These are phyloP conservation scores for Adansonia digitata DNA, from an alignment of 345 rosid species.

Conservation along the genomic window DNA sequence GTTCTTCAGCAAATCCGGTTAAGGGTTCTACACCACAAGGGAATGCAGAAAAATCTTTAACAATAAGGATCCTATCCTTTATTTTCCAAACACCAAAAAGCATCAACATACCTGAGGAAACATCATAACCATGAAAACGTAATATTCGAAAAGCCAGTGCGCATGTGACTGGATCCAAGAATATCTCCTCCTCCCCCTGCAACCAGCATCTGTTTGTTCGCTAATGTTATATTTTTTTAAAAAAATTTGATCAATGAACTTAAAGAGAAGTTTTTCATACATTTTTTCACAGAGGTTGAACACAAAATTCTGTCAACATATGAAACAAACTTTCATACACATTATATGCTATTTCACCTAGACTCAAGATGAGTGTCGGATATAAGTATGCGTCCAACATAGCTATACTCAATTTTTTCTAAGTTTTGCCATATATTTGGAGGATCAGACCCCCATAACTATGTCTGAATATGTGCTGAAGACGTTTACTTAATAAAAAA, in stretches of 20 bases:
- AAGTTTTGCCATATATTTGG: background rate
- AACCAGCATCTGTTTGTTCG: slow-evolving; percentile 59
- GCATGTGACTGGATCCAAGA: slow-evolving; percentile 49
- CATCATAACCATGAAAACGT: slow-evolving; percentile 59
- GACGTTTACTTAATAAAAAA: background rate
- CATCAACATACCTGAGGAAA: slow-evolving; percentile 54
- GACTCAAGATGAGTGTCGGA: background rate
- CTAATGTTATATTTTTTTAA: slow-evolving; percentile 18
- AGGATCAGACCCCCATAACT: no score
- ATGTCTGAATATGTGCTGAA: background rate
- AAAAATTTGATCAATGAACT: slow-evolving; percentile 10
- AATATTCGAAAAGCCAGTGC: slow-evolving; percentile 78
- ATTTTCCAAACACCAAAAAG: background rate
- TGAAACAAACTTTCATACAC: background rate
- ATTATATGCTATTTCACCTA: background rate
- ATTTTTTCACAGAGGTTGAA: background rate
- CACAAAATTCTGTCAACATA: background rate
- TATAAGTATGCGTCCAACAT: background rate
- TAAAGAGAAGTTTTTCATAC: background rate
- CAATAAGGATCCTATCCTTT: background rate
- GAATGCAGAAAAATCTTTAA: background rate
- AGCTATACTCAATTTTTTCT: background rate
- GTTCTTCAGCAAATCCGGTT: slow-evolving; percentile 45
- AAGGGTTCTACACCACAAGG: slow-evolving; percentile 45
- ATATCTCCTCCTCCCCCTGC: slow-evolving; percentile 66